Conservation (phyloP, 2,329 filamentous ascomycete genomes). For the Fusarium abutilonis region DNA sequence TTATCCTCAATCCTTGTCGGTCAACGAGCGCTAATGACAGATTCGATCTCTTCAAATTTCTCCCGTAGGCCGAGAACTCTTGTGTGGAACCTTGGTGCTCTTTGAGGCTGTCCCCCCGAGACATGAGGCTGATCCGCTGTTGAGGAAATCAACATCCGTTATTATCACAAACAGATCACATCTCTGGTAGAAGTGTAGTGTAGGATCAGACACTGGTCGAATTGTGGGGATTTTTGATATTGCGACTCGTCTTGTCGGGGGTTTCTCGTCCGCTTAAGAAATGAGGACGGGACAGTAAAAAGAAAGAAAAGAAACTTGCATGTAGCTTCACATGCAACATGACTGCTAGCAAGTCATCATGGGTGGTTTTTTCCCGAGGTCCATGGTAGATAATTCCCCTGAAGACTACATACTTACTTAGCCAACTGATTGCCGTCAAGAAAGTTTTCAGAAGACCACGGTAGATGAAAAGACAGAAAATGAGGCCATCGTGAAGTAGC, state of each 20-base stretch:
- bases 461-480: neutral
- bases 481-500: constrained; percentile 10
- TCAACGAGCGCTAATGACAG: neutral
- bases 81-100: constrained; percentile 6
- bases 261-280: neutral
- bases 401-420: too few relatives aligned
- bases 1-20: constrained; percentile 4
- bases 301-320: too few relatives aligned
- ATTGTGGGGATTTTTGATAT: neutral
- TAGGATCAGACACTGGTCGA: constrained; percentile 4
- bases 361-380: too few relatives aligned
- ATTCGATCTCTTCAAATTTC: neutral
- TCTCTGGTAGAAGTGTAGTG: constrained; percentile 12
- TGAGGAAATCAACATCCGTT: constrained; percentile 25
- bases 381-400: too few relatives aligned
- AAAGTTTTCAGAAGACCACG: too few relatives aligned
- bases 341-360: too few relatives aligned
- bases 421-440: too few relatives aligned
- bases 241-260: neutral
- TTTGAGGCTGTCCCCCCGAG: constrained; percentile 19
- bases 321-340: too few relatives aligned
- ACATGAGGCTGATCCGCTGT: constrained; percentile 27
- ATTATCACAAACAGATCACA: constrained; percentile 30
- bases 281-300: too few relatives aligned
- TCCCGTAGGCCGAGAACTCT: constrained; percentile 3